Percentiles rank a stretch among this genome's conserved stretches.
Conservation (phyloP, 2,329 filamentous ascomycete genomes). For the Talaromyces albobiverticillius region DNA sequence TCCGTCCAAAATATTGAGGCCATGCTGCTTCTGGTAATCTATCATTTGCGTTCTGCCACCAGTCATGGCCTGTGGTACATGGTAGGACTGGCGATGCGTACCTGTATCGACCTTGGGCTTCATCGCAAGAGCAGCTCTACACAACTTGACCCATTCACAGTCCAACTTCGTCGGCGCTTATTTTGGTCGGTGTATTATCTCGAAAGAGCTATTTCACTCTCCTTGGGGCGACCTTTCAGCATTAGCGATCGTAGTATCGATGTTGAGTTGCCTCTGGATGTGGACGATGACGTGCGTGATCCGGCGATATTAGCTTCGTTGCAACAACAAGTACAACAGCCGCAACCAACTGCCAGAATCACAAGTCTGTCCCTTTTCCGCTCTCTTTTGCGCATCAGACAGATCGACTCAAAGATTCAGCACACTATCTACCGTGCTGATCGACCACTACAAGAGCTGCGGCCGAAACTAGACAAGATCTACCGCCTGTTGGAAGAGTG, state of each 20-base stretch:
- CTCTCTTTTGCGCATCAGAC: constrained; percentile 46
- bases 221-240: constrained; percentile 50
- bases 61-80: constrained; percentile 55
- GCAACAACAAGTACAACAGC: constrained; percentile 3
- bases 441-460: constrained; percentile 42
- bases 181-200: constrained; percentile 55
- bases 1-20: constrained; percentile 53
- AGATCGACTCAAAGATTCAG: constrained; percentile 50
- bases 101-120: constrained; percentile 51
- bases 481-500: constrained; percentile 48
- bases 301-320: constrained; percentile 28
- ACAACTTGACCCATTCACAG: constrained; percentile 39
- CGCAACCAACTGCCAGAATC: constrained; percentile 27
- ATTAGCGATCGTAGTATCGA: constrained; percentile 53
- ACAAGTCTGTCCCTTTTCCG: constrained; percentile 43
- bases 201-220: constrained; percentile 50
- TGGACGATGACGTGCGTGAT: constrained; percentile 42
- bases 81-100: constrained; percentile 54
- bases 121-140: constrained; percentile 48
- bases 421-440: constrained; percentile 53
- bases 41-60: constrained; percentile 51
- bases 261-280: constrained; percentile 46
- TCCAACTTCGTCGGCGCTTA: constrained; percentile 46
- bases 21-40: constrained; percentile 51
- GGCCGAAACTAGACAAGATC: constrained; percentile 48